phyloP scores from a whole-genome alignment of 495 filamentous ascomycete species.

The Tuber indicum region DNA sequence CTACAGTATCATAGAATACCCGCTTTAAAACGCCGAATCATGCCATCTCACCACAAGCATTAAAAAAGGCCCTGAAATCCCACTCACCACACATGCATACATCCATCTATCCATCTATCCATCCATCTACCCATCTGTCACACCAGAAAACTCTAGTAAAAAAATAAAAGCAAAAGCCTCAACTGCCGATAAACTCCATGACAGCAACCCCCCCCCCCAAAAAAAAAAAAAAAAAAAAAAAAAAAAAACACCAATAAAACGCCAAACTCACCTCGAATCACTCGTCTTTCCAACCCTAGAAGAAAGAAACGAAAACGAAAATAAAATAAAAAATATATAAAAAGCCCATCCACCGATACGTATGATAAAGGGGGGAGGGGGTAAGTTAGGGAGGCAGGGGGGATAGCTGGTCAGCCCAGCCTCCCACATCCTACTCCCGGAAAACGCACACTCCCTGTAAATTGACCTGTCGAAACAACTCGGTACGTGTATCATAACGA shows the following conservation, averaged over 20 bases:
- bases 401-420: background rate
- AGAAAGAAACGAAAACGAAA: background rate
- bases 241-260: background rate
- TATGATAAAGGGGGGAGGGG: background rate
- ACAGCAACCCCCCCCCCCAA: background rate
- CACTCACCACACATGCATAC: background rate
- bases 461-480: background rate
- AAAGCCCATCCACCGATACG: background rate
- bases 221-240: background rate
- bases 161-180: background rate
- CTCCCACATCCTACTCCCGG: background rate
- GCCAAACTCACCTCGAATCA: background rate
- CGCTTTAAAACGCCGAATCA: background rate
- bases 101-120: background rate
- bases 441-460: background rate
- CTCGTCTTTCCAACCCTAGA: background rate
- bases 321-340: background rate
- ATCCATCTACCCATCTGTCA: background rate
- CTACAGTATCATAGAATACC: background rate
- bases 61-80: background rate
- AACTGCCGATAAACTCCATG: background rate
- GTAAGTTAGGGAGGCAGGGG: background rate
- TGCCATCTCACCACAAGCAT: background rate
- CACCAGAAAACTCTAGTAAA: background rate
- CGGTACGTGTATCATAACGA: background rate